A percentile compares a stretch with the other conserved stretches of the same genome.
phyloP scores from a whole-genome alignment of 176 grass and related monocot genomes.

The Saccharum spontaneum region DNA sequence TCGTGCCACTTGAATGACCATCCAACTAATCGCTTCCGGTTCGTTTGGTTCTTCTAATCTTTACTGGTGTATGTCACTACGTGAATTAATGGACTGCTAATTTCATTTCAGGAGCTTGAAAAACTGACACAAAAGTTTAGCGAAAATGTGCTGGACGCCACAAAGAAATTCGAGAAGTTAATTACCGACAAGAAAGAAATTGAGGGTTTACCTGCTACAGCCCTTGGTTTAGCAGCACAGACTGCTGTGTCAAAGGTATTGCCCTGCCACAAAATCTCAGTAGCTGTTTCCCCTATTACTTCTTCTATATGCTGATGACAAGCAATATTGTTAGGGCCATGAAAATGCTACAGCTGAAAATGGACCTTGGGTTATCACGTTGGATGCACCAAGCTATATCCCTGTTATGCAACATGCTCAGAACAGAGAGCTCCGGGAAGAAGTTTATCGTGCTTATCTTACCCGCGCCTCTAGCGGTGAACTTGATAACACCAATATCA shows the following conservation, averaged over 20 bases:
- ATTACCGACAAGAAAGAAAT: constrained; percentile 89
- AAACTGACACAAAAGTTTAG: constrained; percentile 90
- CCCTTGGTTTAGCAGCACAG: constrained; percentile 88
- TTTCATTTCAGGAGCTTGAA: constrained; percentile 80
- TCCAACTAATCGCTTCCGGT: not conserved
- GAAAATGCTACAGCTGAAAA: constrained; percentile 88
- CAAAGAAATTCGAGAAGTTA: constrained; percentile 92
- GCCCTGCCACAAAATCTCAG: not conserved
- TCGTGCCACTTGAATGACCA: not conserved
- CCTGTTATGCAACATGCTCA: constrained; percentile 95
- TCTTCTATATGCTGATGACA: not conserved
- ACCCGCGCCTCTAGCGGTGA: constrained; percentile 80
- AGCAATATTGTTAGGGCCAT: constrained; percentile 59
- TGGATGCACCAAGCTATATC: constrained; percentile 85
- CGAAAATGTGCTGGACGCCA: constrained; percentile 94
- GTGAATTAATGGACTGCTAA: not conserved
- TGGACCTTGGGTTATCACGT: constrained; percentile 92
- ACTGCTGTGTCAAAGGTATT: constrained; percentile 77
- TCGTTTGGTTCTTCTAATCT: not conserved
- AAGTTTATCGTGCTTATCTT: constrained; percentile 84
- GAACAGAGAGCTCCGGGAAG: constrained; percentile 86
- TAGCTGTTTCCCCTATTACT: not conserved
- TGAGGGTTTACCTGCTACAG: constrained; percentile 75
- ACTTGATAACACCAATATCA: constrained; percentile 86
- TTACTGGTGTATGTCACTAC: not conserved